Base-by-base conservation (phyloP, 495 filamentous ascomycete genomes). In the Chlorociboria aeruginascens region DNA sequence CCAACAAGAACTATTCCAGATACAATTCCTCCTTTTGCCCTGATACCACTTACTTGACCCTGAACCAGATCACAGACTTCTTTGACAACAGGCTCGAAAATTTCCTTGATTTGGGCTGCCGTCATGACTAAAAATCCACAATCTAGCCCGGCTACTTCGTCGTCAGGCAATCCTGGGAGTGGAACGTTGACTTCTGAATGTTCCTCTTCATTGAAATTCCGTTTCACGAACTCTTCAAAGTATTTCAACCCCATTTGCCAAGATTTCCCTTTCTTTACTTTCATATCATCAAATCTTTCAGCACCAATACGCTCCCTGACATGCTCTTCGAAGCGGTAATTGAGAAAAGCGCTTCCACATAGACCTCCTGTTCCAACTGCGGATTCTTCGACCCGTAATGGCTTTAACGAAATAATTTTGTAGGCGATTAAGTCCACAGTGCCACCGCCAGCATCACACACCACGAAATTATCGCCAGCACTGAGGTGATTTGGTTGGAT, bases 381-480 rank as follows among this genome's bases (percentile, higher is more conserved):
- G 1, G 76, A 77, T 54, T 87, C 82, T 10, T 78, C 70, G 0
- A 87, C 69, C 11, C 71, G 61, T 8, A 85, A 57, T 0, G 79
- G 78, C 30, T 69, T 68, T 8, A 81, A 45, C 0, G 74, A 72
- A 32, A 74, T 71, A 44, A 83, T 78, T 47, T 79, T 76, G 55
- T 83, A 83, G 9, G 79, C 76, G 36, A 88, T 86, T 25, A 86
- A 64, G 56, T 69, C 75, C 0, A 87, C 82, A 0, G 84, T 88
- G 1, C 83, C 85, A n/a, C 84, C 85, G 31, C 83, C 82, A 0
- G 81, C 83, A 60, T 89, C 85, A 54, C 82, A 84, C 3, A 89
- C 69, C 36, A 88, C 69, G 50, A 89, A 82, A 37, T 82, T 84
- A 49, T 88, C 81, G 0, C 76, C 81, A 12, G 81, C 62, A 47